Percentiles rank a stretch among this genome's conserved stretches.
These are phyloP conservation scores for Pseudogymnoascus destructans DNA, from an alignment of 2,329 filamentous ascomycete genomes.

Conservation along the genomic window DNA sequence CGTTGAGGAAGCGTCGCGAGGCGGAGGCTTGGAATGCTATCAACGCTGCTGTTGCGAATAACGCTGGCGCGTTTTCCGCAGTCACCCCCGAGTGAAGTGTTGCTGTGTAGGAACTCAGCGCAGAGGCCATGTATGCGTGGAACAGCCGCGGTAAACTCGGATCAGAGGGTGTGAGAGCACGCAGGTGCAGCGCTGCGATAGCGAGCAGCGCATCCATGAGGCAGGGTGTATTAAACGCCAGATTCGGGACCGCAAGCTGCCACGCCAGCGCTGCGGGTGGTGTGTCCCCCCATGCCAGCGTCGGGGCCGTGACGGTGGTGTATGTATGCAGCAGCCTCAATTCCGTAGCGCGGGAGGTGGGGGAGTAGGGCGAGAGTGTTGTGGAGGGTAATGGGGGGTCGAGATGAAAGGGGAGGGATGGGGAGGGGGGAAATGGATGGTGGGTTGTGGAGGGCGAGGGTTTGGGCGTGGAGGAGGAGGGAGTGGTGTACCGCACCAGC, in stretches of 20 bases:
- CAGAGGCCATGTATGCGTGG: slow-evolving; percentile 52
- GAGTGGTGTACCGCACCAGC: neutral
- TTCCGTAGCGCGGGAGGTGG: slow-evolving; percentile 32
- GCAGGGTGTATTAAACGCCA: slow-evolving; percentile 48
- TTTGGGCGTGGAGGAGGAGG: slow-evolving; percentile 15
- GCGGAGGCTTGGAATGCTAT: slow-evolving; percentile 56
- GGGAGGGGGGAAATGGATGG: neutral
- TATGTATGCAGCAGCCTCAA: slow-evolving; percentile 53
- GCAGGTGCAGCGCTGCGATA: slow-evolving; percentile 49
- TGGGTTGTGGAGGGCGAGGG: slow-evolving; percentile 1
- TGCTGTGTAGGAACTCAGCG: slow-evolving; percentile 45
- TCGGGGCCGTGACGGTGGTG: slow-evolving; percentile 46
- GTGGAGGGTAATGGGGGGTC: no score
- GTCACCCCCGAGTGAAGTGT: slow-evolving; percentile 44
- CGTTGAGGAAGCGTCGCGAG: slow-evolving; percentile 46
- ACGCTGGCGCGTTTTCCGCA: slow-evolving; percentile 45
- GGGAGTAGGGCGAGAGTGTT: slow-evolving; percentile 12
- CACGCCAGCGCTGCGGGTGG: slow-evolving; percentile 42
- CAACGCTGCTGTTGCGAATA: slow-evolving; percentile 49
- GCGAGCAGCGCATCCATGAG: slow-evolving; percentile 51
- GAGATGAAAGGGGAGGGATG: neutral
- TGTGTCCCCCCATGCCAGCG: slow-evolving; percentile 39
- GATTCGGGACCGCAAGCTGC: slow-evolving; percentile 44
- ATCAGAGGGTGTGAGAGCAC: slow-evolving; percentile 43
- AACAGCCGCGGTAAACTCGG: slow-evolving; percentile 48